phyloP scores from a whole-genome alignment of 129 eudicot species.

The Ambrosia artemisiifolia region DNA sequence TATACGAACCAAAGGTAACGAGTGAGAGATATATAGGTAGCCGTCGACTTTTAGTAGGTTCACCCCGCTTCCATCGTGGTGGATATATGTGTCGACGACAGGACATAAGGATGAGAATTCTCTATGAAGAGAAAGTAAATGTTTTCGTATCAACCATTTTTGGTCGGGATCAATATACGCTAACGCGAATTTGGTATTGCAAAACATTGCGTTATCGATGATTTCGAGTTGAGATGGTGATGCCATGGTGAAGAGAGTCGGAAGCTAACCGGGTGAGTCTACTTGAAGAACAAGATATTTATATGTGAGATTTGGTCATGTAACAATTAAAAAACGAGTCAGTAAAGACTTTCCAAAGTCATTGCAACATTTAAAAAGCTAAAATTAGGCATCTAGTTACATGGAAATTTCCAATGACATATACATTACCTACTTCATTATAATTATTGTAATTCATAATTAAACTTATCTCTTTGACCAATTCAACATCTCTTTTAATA shows the following conservation, averaged over 20 bases:
- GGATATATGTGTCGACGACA: constrained; percentile 24
- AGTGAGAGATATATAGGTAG: constrained; percentile 27
- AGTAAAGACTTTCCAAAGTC: constrained; percentile 27
- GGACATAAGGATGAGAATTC: constrained; percentile 49
- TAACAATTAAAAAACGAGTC: neutral
- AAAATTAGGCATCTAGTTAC: constrained; percentile 11
- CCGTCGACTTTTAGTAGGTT: constrained; percentile 48
- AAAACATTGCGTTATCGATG: constrained; percentile 56
- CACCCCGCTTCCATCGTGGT: constrained; percentile 53
- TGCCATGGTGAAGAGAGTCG: constrained; percentile 35
- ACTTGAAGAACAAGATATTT: constrained; percentile 1
- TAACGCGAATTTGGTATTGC: constrained; percentile 27
- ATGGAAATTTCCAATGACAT: constrained; percentile 30
- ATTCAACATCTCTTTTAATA: neutral
- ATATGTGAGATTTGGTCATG: neutral
- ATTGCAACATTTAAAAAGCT: constrained; percentile 18
- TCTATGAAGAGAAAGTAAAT: constrained; percentile 43
- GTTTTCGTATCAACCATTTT: constrained; percentile 61
- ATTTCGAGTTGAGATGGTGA: constrained; percentile 37
- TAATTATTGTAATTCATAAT: neutral
- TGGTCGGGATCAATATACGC: constrained; percentile 59
- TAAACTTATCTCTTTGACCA: neutral
- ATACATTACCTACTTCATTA: constrained; percentile 18
- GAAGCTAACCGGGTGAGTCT: neutral
- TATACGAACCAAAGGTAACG: constrained; percentile 30